Evolutionary conservation across 2,329 filamentous ascomycete genomes (phyloP).

Genomic region (Mycogone perniciosa): DNA sequence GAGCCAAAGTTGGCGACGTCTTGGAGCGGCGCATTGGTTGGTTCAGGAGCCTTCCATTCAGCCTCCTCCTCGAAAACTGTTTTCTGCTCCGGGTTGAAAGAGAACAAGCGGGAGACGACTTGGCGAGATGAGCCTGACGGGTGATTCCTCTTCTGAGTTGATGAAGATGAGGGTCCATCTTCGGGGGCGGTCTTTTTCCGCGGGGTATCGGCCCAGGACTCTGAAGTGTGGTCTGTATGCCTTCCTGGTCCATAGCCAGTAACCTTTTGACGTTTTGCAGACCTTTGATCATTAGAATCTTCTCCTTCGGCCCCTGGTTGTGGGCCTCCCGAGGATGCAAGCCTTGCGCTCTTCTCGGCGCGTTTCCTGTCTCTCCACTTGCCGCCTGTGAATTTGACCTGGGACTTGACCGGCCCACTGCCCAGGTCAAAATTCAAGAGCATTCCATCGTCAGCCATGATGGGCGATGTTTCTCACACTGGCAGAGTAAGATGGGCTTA

Average conservation of each 20-base stretch:
- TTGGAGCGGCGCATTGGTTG: slow-evolving; percentile 85
- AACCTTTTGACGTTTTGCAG: slow-evolving; percentile 41
- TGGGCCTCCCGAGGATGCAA: slow-evolving; percentile 18
- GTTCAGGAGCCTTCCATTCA: slow-evolving; percentile 53
- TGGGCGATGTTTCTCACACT: slow-evolving; percentile 2
- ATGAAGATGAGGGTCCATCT: neutral
- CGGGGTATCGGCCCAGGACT: neutral
- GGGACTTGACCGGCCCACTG: slow-evolving; percentile 56
- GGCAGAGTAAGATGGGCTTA: slow-evolving; percentile 8
- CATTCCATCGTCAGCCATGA: slow-evolving; percentile 93
- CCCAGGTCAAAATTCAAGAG: slow-evolving; percentile 84
- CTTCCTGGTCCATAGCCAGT: slow-evolving; percentile 19
- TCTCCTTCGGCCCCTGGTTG: slow-evolving; percentile 18
- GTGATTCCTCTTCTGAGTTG: slow-evolving; percentile 9
- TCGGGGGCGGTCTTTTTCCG: slow-evolving; percentile 3
- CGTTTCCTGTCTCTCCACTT: slow-evolving; percentile 83
- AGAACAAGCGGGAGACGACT: slow-evolving; percentile 87
- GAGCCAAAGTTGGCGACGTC: slow-evolving; percentile 82
- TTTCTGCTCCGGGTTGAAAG: slow-evolving; percentile 73
- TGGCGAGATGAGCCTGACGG: slow-evolving; percentile 35
- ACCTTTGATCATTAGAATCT: slow-evolving; percentile 26
- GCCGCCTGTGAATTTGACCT: slow-evolving; percentile 75
- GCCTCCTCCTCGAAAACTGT: slow-evolving; percentile 49
- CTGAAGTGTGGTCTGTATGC: slow-evolving; percentile 6
- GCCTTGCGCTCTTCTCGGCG: slow-evolving; percentile 41